Conservation (phyloP, 768 basidiomycete species). For the Phylloporus scabripes region DNA sequence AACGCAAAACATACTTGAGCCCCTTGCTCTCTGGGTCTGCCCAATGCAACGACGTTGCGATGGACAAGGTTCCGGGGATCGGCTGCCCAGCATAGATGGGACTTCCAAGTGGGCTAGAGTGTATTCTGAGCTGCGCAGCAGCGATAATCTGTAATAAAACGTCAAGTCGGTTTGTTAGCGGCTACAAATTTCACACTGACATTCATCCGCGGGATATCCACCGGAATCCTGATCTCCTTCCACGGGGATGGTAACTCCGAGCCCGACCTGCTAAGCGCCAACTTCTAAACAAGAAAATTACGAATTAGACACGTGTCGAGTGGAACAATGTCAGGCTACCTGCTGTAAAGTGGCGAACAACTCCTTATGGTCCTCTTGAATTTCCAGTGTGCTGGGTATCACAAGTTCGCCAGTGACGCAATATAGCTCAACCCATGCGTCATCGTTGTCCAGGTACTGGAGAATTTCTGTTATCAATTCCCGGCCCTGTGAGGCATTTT, state of each 20-base stretch:
- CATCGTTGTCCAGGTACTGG: slow-evolving; percentile 55
- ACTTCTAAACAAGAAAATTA: slow-evolving; percentile 23
- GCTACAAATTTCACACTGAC: slow-evolving; percentile 39
- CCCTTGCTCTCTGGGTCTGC: slow-evolving; percentile 41
- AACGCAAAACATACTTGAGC: slow-evolving; percentile 55
- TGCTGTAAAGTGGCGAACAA: slow-evolving; percentile 26
- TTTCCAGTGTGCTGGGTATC: slow-evolving; percentile 40
- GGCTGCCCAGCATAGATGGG: slow-evolving; percentile 85
- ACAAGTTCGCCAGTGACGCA: slow-evolving; percentile 63
- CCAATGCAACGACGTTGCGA: slow-evolving; percentile 79
- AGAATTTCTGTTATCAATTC: slow-evolving; percentile 45
- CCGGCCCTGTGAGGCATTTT: slow-evolving; percentile 35
- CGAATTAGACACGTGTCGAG: slow-evolving; percentile 18
- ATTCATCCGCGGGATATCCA: slow-evolving; percentile 79
- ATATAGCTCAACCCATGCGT: slow-evolving; percentile 66
- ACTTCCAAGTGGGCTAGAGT: slow-evolving; percentile 40
- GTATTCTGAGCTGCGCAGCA: slow-evolving; percentile 46
- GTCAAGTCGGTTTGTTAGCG: slow-evolving; percentile 2
- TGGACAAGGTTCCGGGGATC: slow-evolving; percentile 58
- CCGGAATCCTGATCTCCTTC: slow-evolving; percentile 76
- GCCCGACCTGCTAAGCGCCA: slow-evolving; percentile 40
- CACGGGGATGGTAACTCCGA: slow-evolving; percentile 41
- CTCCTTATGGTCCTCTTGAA: slow-evolving; percentile 26
- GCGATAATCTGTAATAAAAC: slow-evolving; percentile 53
- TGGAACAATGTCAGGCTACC: slow-evolving; percentile 20